Evolutionary conservation across 139 green algal genomes (phyloP).

Genomic region (Micromonas pusilla): DNA sequence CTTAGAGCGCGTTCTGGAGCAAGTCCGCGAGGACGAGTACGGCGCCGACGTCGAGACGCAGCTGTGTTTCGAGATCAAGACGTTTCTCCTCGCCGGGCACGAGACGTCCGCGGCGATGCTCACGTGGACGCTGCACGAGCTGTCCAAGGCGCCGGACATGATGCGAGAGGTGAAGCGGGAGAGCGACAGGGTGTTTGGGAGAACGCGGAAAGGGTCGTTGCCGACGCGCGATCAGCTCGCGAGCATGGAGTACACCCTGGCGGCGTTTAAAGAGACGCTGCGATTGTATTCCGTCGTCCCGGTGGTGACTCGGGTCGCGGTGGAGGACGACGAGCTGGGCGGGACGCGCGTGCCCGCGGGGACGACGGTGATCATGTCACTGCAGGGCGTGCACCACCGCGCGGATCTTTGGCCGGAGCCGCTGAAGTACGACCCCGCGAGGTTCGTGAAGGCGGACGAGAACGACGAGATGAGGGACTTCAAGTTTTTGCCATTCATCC

Average conservation of each 20-base stretch:
- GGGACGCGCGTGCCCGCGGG: slow-evolving; percentile 40
- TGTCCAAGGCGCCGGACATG: slow-evolving; percentile 40
- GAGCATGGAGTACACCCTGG: slow-evolving; percentile 69
- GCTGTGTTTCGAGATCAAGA: slow-evolving; percentile 95
- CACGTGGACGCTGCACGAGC: slow-evolving; percentile 76
- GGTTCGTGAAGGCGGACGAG: slow-evolving; percentile 78
- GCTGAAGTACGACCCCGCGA: slow-evolving; percentile 62
- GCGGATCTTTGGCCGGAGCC: slow-evolving; percentile 61
- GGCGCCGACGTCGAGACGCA: slow-evolving; percentile 58
- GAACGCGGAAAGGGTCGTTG: slow-evolving; percentile 16
- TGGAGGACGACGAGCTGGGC: slow-evolving; percentile 60
- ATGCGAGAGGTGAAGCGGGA: slow-evolving; percentile 45
- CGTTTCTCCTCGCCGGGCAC: slow-evolving; percentile 89
- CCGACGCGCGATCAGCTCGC: slow-evolving; percentile 49
- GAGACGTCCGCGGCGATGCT: slow-evolving; percentile 91
- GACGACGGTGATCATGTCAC: slow-evolving; percentile 27
- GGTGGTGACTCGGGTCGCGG: slow-evolving; percentile 63
- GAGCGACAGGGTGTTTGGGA: slow-evolving; percentile 46
- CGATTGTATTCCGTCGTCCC: slow-evolving; percentile 86
- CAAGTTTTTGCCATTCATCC: slow-evolving; percentile 88
- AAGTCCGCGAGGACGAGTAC: slow-evolving; percentile 45
- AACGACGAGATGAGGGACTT: slow-evolving; percentile 75
- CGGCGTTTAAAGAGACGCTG: slow-evolving; percentile 75
- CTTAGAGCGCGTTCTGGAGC: slow-evolving; percentile 66
- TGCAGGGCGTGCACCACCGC: slow-evolving; percentile 66